A percentile compares a stretch with the other conserved stretches of the same genome.
Evolutionary conservation across 306 rosid species (phyloP).

Genomic region (Lithocarpus polystachyus): DNA sequence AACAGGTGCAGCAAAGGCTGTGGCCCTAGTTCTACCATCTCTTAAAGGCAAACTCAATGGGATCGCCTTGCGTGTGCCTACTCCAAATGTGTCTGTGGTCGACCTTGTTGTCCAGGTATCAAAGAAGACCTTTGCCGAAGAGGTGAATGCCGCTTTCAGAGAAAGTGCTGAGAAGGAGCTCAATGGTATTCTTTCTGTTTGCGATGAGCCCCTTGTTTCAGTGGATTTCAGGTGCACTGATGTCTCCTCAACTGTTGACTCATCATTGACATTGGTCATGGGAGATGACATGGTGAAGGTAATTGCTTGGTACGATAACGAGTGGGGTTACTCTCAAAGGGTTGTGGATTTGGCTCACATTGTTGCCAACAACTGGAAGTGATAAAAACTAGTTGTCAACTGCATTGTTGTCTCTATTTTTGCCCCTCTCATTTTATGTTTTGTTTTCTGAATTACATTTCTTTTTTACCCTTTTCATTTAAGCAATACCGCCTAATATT

Average conservation of each 20-base stretch:
- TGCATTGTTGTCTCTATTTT: no score
- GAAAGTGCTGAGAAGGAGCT: constrained; percentile 85
- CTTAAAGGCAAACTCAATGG: constrained; percentile 94
- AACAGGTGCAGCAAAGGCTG: constrained; percentile 99
- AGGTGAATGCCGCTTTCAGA: constrained; percentile 88
- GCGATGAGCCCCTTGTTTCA: constrained; percentile 96
- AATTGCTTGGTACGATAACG: constrained; percentile 97
- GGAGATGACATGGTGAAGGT: constrained; percentile 98
- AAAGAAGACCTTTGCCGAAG: constrained; percentile 92
- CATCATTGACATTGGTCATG: constrained; percentile 96
- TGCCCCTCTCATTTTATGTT: no score
- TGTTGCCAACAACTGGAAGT: constrained; percentile 94
- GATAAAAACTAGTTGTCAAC: constrained; percentile 9
- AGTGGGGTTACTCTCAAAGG: constrained; percentile 99
- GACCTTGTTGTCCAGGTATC: constrained; percentile 94
- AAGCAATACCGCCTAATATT: no score
- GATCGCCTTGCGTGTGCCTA: constrained; percentile 94
- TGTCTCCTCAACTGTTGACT: constrained; percentile 93
- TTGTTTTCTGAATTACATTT: no score
- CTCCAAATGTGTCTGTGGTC: constrained; percentile 93
- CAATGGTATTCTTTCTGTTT: constrained; percentile 73
- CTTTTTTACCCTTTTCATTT: no score
- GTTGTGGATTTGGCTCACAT: constrained; percentile 97
- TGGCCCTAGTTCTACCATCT: constrained; percentile 85
- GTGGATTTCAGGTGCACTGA: constrained; percentile 92